Evolutionary conservation across 1,284 basidiomycete species (phyloP).

Genomic region (Butyriboletus regius): DNA sequence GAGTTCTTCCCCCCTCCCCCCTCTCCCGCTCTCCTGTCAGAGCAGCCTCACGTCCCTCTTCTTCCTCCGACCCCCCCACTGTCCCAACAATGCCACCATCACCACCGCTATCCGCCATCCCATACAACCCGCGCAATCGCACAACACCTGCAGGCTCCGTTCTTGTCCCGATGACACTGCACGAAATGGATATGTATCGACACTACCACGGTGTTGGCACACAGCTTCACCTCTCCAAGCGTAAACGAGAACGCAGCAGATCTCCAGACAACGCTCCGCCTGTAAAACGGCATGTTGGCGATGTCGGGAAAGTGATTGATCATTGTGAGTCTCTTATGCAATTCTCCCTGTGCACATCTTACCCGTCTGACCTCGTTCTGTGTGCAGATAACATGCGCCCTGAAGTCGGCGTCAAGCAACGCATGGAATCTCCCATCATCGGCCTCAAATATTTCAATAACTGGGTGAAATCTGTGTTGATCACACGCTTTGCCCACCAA

Average conservation of each 20-base stretch:
- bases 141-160: conserved; percentile 56
- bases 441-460: conserved; percentile 98
- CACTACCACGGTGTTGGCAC: conserved; percentile 54
- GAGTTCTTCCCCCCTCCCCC: conserved; percentile 24
- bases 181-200: conserved; percentile 57
- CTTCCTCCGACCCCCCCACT: conserved; percentile 19
- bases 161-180: conserved; percentile 55
- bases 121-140: conserved; percentile 60
- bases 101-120: conserved; percentile 33
- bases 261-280: conserved; percentile 40
- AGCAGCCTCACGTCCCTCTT: conserved; percentile 24
- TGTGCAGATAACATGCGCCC: conserved; percentile 80
- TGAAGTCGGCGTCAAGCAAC: conserved; percentile 78
- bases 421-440: conserved; percentile 89
- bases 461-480: conserved; percentile 95
- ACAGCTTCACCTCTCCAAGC: conserved; percentile 46
- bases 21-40: conserved; percentile 28
- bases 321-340: conserved; percentile 52
- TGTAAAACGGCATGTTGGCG: conserved; percentile 50
- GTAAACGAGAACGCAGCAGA: conserved; percentile 46
- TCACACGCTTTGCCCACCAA: conserved; percentile 76
- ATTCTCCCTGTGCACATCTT: background rate
- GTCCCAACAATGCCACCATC: conserved; percentile 26
- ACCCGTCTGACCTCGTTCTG: background rate
- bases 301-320: conserved; percentile 60